Evolutionary conservation across 169 alveolate species (phyloP).

Genomic region (Blepharisma undulans): DNA sequence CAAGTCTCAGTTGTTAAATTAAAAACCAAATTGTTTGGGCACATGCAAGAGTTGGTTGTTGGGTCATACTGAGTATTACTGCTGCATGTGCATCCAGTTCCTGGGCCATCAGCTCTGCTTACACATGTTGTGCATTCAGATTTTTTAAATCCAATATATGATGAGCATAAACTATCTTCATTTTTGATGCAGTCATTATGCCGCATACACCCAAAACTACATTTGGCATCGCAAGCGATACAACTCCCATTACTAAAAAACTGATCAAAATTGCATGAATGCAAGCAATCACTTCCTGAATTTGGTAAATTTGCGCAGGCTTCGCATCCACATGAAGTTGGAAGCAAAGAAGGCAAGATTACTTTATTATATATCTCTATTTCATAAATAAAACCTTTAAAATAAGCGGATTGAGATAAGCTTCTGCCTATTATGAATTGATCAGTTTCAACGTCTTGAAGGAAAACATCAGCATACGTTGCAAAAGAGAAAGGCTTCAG

Average conservation of each 20-base stretch:
- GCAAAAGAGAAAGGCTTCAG: background rate
- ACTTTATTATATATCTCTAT: background rate
- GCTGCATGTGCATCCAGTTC: background rate
- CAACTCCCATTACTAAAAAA: background rate
- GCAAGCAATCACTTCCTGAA: background rate
- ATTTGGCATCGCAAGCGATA: background rate
- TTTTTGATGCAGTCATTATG: background rate
- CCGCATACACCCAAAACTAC: background rate
- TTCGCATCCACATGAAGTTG: background rate
- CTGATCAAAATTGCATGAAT: background rate
- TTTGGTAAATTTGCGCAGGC: background rate
- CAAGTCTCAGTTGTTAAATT: no score
- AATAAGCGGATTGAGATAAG: background rate
- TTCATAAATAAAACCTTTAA: conserved; percentile 15
- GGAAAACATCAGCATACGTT: background rate
- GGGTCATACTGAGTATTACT: no score
- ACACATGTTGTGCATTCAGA: background rate
- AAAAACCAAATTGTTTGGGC: no score
- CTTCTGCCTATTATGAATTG: background rate
- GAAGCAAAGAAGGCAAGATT: background rate
- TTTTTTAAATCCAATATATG: background rate
- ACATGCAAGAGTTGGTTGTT: no score
- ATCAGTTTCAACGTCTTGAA: background rate
- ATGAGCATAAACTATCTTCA: background rate
- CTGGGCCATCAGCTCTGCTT: background rate